Base-by-base conservation (phyloP, 2,329 filamentous ascomycete genomes). In the Neonectria coccinea region DNA sequence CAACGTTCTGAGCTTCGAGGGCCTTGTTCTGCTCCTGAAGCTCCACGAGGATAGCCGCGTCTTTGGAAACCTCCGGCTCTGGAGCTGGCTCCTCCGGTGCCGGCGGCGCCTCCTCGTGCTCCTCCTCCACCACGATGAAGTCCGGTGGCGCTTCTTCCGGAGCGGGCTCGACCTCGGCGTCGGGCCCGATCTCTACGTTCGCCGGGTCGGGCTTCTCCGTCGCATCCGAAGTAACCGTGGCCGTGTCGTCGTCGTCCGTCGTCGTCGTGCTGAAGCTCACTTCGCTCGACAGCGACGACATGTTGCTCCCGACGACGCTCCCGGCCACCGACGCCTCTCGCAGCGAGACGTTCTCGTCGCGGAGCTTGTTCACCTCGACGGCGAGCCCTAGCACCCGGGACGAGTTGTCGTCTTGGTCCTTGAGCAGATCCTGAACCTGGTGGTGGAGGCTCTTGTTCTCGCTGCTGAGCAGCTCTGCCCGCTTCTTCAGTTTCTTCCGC, bases 401-500 rank as follows among this genome's bases (percentile, higher is more conserved):
- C 1, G 67, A 62, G 4, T 56, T 42, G 27, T 75, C 73, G 22
- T 74, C 73, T 20, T 75, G 73, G 0, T 75, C 69, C 12, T 51
- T 60, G 36, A 74, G 18, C 8, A 75, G 18, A 0, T 67, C 67
- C 11, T 56, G 51, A 2, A 75, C 61, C 22, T 75, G 68, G n/a
- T 62, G 57, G 14, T 62, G 61, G 7, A 73, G 50, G 27, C 44
- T 62, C 20, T 68, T 69, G 14, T 67, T 72, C 18, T 74, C 67
- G 0, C 51, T 60, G 5, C 56, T 59, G 14, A 75, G 16, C 27
- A 65, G 62, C 59, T 72, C 68, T 9, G 69, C 65, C 22, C 67
- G 68, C 64, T 71, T 72, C 67, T 72, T 70, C 27, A 75, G 53
- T 53, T 71, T 70, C 63, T 67, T 72, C 18, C 67, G 60, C 67